phyloP scores from a whole-genome alignment of 805 yeast species.

The Wickerhamomyces chambardii region DNA sequence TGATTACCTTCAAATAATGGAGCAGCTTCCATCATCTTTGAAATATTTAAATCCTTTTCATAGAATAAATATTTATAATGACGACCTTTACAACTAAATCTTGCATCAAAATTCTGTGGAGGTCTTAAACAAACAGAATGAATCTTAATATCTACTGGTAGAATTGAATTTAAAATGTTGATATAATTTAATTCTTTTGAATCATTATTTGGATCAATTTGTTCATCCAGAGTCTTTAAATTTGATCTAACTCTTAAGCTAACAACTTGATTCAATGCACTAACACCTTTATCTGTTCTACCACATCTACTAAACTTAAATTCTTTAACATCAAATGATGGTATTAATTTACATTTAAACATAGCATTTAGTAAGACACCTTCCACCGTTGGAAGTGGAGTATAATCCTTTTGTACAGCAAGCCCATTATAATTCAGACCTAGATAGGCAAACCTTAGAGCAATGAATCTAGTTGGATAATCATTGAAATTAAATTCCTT shows the following conservation, averaged over 20 bases:
- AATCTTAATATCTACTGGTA: conserved; percentile 79
- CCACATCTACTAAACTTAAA: conserved; percentile 87
- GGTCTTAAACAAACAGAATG: conserved; percentile 80
- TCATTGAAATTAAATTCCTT: conserved; percentile 58
- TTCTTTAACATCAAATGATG: conserved; percentile 46
- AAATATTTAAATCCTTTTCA: conserved; percentile 45
- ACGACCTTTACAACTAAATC: conserved; percentile 82
- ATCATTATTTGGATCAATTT: conserved; percentile 48
- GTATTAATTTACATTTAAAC: conserved; percentile 54
- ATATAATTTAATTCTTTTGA: conserved; percentile 67
- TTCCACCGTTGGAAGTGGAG: conserved; percentile 85
- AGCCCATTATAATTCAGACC: conserved; percentile 96
- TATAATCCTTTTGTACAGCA: conserved; percentile 68
- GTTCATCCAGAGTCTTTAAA: conserved; percentile 50
- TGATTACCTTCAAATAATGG: conserved; percentile 56
- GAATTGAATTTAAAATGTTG: conserved; percentile 58
- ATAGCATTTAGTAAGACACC: conserved; percentile 66
- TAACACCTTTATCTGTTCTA: conserved; percentile 92
- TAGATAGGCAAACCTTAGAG: conserved; percentile 74
- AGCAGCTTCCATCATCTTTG: conserved; percentile 64
- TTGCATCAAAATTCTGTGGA: conserved; percentile 77
- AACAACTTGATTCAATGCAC: conserved; percentile 94
- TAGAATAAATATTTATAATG: conserved; percentile 81
- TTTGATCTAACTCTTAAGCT: conserved; percentile 69
- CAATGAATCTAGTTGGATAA: conserved; percentile 59